Evolutionary conservation across 2,329 filamentous ascomycete species (phyloP).

Genomic region (Fusarium sp.): DNA sequence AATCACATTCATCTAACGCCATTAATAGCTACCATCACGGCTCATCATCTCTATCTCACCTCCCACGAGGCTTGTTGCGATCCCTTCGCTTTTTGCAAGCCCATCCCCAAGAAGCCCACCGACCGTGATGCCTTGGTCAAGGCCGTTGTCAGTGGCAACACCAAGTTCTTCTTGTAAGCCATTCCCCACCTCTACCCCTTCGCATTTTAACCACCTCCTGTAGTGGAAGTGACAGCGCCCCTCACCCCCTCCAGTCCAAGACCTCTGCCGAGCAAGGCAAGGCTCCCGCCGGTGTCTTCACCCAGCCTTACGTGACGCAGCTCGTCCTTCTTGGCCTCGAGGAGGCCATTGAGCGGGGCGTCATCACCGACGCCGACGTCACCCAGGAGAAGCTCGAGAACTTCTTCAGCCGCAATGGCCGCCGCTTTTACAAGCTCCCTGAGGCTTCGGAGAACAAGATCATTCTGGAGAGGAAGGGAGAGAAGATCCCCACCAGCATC

Average conservation of each 20-base stretch:
- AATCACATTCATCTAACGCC: constrained; percentile 1
- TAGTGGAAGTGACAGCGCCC: constrained; percentile 71
- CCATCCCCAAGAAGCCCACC: constrained; percentile 78
- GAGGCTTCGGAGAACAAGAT: constrained; percentile 46
- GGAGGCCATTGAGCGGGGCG: constrained; percentile 67
- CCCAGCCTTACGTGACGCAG: constrained; percentile 77
- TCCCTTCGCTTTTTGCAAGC: constrained; percentile 75
- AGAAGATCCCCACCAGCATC: constrained; percentile 54
- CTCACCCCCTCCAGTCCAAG: constrained; percentile 72
- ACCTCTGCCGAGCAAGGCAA: constrained; percentile 57
- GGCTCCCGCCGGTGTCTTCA: constrained; percentile 82
- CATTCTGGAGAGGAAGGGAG: constrained; percentile 55
- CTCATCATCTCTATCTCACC: constrained; percentile 85
- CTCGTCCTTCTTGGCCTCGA: constrained; percentile 72
- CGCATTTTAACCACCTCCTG: background rate
- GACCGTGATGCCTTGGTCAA: constrained; percentile 79
- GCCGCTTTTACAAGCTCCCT: constrained; percentile 64
- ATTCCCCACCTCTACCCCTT: background rate
- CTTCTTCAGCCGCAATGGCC: constrained; percentile 65
- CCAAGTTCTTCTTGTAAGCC: constrained; percentile 78
- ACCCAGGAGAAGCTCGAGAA: constrained; percentile 65
- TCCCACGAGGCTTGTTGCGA: constrained; percentile 77
- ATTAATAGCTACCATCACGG: constrained; percentile 78
- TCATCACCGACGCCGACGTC: constrained; percentile 63
- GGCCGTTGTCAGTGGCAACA: constrained; percentile 67